Percentiles rank a stretch among this genome's conserved stretches.
Conservation (phyloP, 768 basidiomycete genomes). For the Rhizopogon vulgaris region DNA sequence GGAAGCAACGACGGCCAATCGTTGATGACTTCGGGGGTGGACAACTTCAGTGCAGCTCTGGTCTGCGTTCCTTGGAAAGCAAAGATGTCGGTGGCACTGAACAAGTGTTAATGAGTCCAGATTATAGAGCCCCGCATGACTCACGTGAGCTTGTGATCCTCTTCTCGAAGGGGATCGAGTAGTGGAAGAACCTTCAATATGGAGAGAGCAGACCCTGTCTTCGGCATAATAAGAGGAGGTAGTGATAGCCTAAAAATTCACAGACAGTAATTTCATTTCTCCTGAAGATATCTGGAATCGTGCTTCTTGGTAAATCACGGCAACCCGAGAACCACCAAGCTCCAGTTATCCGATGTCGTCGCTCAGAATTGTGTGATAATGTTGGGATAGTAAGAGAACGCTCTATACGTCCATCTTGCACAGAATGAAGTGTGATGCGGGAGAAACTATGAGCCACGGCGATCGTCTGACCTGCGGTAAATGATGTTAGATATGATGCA, state of each 20-base stretch:
- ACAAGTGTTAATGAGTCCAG: slow-evolving; percentile 10
- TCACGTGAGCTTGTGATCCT: slow-evolving; percentile 61
- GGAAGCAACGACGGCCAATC: slow-evolving; percentile 63
- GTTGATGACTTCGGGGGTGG: slow-evolving; percentile 53
- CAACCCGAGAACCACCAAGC: slow-evolving; percentile 71
- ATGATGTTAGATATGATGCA: slow-evolving; percentile 1
- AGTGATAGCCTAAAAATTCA: slow-evolving; percentile 1
- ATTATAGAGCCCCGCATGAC: slow-evolving; percentile 17
- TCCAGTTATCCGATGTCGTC: slow-evolving; percentile 33
- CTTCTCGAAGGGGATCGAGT: slow-evolving; percentile 64
- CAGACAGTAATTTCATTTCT: slow-evolving; percentile 59
- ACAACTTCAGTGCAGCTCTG: slow-evolving; percentile 34
- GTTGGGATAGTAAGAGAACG: slow-evolving; percentile 36
- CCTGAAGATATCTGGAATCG: slow-evolving; percentile 73
- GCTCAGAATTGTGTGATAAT: slow-evolving; percentile 8
- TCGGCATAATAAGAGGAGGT: slow-evolving; percentile 10
- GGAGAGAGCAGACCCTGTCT: slow-evolving; percentile 79
- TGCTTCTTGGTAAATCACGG: slow-evolving; percentile 28
- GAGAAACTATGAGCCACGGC: slow-evolving; percentile 69
- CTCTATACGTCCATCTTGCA: slow-evolving; percentile 66
- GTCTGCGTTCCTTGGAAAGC: slow-evolving; percentile 70
- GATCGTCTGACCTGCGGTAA: slow-evolving; percentile 53
- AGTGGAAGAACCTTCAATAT: slow-evolving; percentile 64
- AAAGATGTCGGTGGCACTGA: slow-evolving; percentile 73
- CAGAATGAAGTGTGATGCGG: slow-evolving; percentile 63